Base-by-base conservation (phyloP, 2,329 filamentous ascomycete species). In the Diaporthe ilicicola region DNA sequence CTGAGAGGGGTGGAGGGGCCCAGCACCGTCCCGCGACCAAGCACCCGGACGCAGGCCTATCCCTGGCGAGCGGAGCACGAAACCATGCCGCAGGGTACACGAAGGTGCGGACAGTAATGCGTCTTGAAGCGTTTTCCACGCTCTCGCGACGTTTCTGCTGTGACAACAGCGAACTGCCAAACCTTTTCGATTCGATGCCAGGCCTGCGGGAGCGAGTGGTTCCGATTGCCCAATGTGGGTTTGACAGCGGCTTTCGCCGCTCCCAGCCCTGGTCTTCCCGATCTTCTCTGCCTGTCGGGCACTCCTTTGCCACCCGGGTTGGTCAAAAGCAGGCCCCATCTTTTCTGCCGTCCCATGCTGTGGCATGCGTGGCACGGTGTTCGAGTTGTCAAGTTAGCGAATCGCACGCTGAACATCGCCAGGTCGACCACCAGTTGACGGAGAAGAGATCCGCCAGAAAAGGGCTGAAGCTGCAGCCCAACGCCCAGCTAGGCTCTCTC, bases 391-490 rank as follows among this genome's bases (percentile, higher is more conserved):
- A 13, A 8, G 37, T 39, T 37, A 50, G 59, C 42, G 56, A 62
- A 48, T 39, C 55, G 56, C 34, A 29, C 42, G 10, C 10, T 39
- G 24, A 64, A 27, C 2, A 29, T 17, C 19, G 15, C 29, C 44
- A 50, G 29, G 44, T 34, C 59, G 44, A 37, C 59, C 46, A 42
- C 59, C 32, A 34, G 32, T 34, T 5, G 4, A 34, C 32, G 32
- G 4, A 34, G 37, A 44, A 15, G 39, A 34, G 29, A 48, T 50
- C 59, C 59, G 59, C 59, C 59, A 37, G 59, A 64, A 64, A 64
- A 64, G 59, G 59, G 59, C 59, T 64, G 59, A 64, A 29, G 59
- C 59, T 64, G 59, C 59, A 50, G 59, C 59, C 59, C 59, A 64
- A 64, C 29, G 59, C 44, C 59, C 48, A 42, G 59, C 59, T 50